Evolutionary conservation across 495 filamentous ascomycete genomes (phyloP).

Genomic region (Penicillium herquei): DNA sequence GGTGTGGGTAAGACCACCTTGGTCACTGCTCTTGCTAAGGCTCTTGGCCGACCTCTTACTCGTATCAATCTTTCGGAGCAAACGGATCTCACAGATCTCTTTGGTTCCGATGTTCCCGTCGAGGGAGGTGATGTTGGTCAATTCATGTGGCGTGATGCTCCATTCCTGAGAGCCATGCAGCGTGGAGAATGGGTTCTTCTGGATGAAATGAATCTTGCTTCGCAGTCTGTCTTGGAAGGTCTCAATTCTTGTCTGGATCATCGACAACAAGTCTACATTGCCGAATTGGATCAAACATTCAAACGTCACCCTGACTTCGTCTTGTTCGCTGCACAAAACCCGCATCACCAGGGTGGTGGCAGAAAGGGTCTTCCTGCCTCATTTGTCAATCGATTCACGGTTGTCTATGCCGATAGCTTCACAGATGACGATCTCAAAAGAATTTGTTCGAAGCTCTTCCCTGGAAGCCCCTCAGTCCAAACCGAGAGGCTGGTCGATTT

Average conservation of each 20-base stretch:
- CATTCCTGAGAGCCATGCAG: constrained; percentile 95
- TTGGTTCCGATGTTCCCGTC: constrained; percentile 93
- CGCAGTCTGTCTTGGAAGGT: constrained; percentile 94
- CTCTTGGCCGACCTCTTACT: constrained; percentile 75
- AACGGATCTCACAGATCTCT: constrained; percentile 94
- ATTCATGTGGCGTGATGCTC: constrained; percentile 93
- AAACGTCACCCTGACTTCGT: constrained; percentile 83
- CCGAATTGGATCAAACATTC: constrained; percentile 92
- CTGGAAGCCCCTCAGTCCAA: constrained; percentile 51
- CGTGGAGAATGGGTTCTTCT: constrained; percentile 92
- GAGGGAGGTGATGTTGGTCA: constrained; percentile 83
- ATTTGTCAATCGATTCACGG: constrained; percentile 96
- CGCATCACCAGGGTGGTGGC: constrained; percentile 93
- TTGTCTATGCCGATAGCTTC: constrained; percentile 92
- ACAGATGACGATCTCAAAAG: constrained; percentile 72
- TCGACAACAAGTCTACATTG: constrained; percentile 91
- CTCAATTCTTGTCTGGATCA: constrained; percentile 97
- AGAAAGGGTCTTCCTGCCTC: constrained; percentile 93
- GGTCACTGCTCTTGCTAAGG: constrained; percentile 75
- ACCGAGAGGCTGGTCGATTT: constrained; percentile 70
- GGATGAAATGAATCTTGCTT: constrained; percentile 99
- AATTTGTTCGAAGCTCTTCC: constrained; percentile 78
- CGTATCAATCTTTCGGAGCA: constrained; percentile 97
- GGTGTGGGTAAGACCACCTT: constrained; percentile 98
- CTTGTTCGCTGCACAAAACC: constrained; percentile 96